Base-by-base conservation (phyloP, 2,329 filamentous ascomycete species). In the Arthrobotrys sphaeroides region DNA sequence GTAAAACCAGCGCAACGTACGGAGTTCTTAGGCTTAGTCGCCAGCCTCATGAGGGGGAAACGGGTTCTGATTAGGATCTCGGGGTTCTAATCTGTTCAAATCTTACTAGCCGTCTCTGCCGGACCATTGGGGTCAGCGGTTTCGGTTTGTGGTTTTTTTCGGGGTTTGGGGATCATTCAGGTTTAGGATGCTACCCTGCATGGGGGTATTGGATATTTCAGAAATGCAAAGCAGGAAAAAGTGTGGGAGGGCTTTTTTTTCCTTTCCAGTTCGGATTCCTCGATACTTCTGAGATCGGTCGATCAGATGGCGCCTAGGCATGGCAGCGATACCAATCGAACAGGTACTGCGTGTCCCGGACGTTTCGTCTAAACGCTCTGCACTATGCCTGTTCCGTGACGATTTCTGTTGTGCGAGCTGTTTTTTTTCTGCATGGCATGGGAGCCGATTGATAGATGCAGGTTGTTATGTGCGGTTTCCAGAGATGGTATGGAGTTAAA, bases 311-410 rank as follows among this genome's bases (percentile, higher is more conserved):
- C 67, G 67, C 59, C 26, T 72, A 38, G 45, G 40, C 38, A 40
- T 62, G 59, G 22, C 59, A 72, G 22, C 38, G 49, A 65, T 72
- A 72, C 67, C 67, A 72, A 72, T 72, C 20, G 67, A 64, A 42
- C 38, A 72, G 13, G 67, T 72, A 72, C 51, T 72, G 47, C 47
- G 67, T 57, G 47, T 59, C 67, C 67, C 59, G 67, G 47, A 64
- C 67, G 67, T 72, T 64, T 72, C 59, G 57, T 72, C 53, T 72
- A 65, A 64, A 64, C 59, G 57, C 67, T 72, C 38, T 57, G 40
- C 65, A 51, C 65, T 60, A 68, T 43, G 51, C 65, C 65, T 22
- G 31, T 49, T 59, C 40, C 53, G 40, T 47, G 38, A 43, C 55
- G 36, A 42, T 24, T 45, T 40, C 64, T 64, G 67, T 55, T 72